Evolutionary conservation across 2,329 filamentous ascomycete genomes (phyloP).

Genomic region (Aureobasidium sp.): DNA sequence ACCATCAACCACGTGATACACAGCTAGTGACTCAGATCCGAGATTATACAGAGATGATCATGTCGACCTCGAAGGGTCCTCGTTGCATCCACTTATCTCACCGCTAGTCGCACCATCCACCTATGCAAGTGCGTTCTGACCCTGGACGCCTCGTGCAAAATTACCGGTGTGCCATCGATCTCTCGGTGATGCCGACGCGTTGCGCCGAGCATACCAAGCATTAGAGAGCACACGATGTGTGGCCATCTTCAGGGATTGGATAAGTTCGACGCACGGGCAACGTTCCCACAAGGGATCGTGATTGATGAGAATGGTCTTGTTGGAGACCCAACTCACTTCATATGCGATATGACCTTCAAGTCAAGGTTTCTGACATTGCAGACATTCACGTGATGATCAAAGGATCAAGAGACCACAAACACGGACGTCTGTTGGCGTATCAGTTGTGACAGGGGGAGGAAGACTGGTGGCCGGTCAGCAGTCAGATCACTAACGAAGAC

Average conservation of each 20-base stretch:
- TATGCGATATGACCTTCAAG: no score
- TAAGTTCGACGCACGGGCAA: not conserved
- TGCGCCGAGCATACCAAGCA: not conserved
- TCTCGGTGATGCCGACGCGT: not conserved
- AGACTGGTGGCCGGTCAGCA: not conserved
- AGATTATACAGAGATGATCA: no score
- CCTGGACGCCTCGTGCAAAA: no score
- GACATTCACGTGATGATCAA: not conserved
- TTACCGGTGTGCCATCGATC: not conserved
- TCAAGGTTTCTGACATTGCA: not conserved
- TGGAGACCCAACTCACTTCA: no score
- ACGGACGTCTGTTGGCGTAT: not conserved
- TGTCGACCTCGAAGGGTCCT: no score
- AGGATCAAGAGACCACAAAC: not conserved
- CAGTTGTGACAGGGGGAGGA: not conserved
- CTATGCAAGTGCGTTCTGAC: no score
- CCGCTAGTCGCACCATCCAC: no score
- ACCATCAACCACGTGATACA: no score
- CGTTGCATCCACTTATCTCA: no score
- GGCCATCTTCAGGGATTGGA: not conserved
- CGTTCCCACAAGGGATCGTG: no score
- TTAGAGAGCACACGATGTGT: not conserved
- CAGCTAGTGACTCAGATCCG: no score
- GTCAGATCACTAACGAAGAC: not conserved
- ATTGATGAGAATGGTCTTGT: not conserved